Evolutionary conservation across 2,329 filamentous ascomycete species (phyloP).

Genomic region (Trichoderma arundinaceum): DNA sequence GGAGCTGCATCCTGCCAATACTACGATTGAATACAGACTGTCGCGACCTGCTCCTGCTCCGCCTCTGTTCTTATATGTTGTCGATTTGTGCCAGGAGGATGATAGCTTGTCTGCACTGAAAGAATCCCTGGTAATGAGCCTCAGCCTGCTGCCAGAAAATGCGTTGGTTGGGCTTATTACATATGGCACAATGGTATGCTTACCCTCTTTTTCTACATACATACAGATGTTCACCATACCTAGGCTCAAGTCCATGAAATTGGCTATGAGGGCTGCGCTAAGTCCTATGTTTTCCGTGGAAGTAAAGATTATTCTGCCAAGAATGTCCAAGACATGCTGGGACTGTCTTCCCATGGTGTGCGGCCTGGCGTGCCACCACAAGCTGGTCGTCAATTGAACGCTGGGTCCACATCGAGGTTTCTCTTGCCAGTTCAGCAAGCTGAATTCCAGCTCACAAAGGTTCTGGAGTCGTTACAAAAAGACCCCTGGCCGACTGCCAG

Average conservation of each 20-base stretch:
- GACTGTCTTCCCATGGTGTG: constrained; percentile 72
- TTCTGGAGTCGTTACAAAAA: constrained; percentile 91
- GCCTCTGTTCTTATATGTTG: constrained; percentile 85
- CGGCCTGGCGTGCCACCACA: constrained; percentile 77
- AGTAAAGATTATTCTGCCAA: constrained; percentile 98
- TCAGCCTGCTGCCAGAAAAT: constrained; percentile 81
- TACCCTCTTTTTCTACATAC: background rate
- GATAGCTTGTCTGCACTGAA: constrained; percentile 83
- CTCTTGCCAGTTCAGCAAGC: constrained; percentile 92
- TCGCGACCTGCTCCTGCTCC: constrained; percentile 82
- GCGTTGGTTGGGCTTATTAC: constrained; percentile 84
- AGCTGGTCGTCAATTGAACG: constrained; percentile 74
- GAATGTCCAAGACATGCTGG: constrained; percentile 99
- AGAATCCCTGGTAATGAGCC: constrained; percentile 84
- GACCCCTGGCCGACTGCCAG: constrained; percentile 97
- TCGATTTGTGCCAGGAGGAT: constrained; percentile 88
- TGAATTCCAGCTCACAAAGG: constrained; percentile 96
- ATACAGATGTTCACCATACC: constrained; percentile 35
- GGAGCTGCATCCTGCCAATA: constrained; percentile 80
- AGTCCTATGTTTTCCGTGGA: constrained; percentile 97
- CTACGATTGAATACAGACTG: constrained; percentile 87
- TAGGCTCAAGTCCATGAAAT: constrained; percentile 96
- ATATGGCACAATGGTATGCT: constrained; percentile 85
- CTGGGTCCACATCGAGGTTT: constrained; percentile 86
- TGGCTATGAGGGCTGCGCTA: constrained; percentile 96